Evolutionary conservation across 225 moss, liverwort and hornwort genomes (phyloP).

Genomic region (Climacium dendroides): DNA sequence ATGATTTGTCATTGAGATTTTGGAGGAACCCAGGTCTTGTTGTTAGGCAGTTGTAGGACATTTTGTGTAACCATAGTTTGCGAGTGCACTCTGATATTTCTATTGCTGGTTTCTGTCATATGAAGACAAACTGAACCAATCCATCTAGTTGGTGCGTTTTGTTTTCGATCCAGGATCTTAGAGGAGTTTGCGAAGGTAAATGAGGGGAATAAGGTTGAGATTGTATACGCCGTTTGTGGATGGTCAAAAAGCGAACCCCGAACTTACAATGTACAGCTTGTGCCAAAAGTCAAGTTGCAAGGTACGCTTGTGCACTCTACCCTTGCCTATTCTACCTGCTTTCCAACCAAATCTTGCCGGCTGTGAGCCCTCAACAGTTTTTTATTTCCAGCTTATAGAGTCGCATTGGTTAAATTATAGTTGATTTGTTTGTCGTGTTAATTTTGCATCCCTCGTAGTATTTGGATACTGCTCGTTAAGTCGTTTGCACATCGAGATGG

Average conservation of each 20-base stretch:
- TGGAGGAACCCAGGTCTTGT: not conserved
- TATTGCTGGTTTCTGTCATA: not conserved
- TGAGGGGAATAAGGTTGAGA: conserved; percentile 41
- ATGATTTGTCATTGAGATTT: not conserved
- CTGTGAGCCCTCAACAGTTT: not conserved
- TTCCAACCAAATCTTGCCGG: not conserved
- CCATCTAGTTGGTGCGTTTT: not conserved
- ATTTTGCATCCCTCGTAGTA: not conserved
- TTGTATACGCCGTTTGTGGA: conserved; percentile 87
- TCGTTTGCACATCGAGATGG: not conserved
- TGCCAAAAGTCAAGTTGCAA: conserved; percentile 69
- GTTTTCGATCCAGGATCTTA: conserved; percentile 46
- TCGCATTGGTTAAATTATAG: not conserved
- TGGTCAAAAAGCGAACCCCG: conserved; percentile 71
- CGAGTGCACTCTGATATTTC: not conserved
- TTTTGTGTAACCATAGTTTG: not conserved
- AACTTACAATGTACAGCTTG: conserved; percentile 73
- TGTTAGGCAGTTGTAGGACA: not conserved
- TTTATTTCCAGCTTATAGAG: not conserved
- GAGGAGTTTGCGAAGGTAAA: conserved; percentile 55
- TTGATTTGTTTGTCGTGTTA: not conserved
- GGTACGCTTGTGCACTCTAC: conserved; percentile 25
- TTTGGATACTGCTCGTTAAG: not conserved
- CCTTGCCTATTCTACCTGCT: not conserved
- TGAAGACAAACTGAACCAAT: not conserved